Percentiles rank a stretch among this genome's conserved stretches.
Evolutionary conservation across 2,329 filamentous ascomycete species (phyloP).

Genomic region (Colletotrichum destructivum): DNA sequence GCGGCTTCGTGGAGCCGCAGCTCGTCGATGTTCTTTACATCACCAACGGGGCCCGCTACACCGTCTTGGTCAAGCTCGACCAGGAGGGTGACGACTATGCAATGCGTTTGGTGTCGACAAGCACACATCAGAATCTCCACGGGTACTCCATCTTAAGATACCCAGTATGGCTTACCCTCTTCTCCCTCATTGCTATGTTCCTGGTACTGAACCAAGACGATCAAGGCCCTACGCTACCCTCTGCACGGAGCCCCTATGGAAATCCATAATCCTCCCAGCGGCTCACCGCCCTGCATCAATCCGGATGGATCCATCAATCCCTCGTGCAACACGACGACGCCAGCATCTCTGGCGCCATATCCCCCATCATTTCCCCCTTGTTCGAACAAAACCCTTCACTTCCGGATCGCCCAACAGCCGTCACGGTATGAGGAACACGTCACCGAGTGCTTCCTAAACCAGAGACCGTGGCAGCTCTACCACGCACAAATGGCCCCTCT

Average conservation of each 20-base stretch:
- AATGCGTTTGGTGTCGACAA: constrained; percentile 66
- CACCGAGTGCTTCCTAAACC: constrained; percentile 26
- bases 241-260: constrained; percentile 24
- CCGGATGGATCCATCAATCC: constrained; percentile 12
- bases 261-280: constrained; percentile 4
- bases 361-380: background rate
- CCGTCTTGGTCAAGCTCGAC: constrained; percentile 62
- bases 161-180: background rate
- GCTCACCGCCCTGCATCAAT: background rate
- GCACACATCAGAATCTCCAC: constrained; percentile 67
- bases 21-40: constrained; percentile 50
- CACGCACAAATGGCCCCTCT: constrained; percentile 49
- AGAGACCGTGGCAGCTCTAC: constrained; percentile 26
- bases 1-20: constrained; percentile 66
- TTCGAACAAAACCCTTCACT: constrained; percentile 13
- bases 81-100: constrained; percentile 63
- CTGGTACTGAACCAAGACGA: background rate
- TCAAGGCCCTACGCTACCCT: constrained; percentile 22
- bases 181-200: background rate
- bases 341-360: background rate
- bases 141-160: constrained; percentile 63
- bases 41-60: constrained; percentile 67
- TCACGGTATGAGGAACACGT: constrained; percentile 22
- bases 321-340: constrained; percentile 1
- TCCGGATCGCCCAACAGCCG: constrained; percentile 14